These are phyloP conservation scores for Beauveria brongniartii DNA, from an alignment of 2,329 filamentous ascomycete species.

Conservation along the genomic window DNA sequence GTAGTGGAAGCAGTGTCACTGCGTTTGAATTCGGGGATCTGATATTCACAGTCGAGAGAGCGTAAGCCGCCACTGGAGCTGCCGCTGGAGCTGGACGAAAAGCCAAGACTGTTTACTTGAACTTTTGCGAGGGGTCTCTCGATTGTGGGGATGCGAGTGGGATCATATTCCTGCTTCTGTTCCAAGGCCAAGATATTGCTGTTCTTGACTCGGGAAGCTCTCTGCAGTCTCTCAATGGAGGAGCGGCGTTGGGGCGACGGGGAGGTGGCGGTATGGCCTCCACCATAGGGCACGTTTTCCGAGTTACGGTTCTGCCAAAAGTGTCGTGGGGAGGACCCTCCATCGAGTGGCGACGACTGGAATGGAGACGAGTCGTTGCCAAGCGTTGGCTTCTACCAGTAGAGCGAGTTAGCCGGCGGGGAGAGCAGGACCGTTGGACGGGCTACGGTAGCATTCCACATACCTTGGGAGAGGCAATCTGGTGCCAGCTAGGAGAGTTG, in stretches of 20 bases:
- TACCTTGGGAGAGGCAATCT: conserved; percentile 27
- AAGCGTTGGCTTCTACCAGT: conserved; percentile 54
- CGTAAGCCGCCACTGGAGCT: conserved; percentile 26
- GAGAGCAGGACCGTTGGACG: conserved; percentile 7
- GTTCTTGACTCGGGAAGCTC: conserved; percentile 92
- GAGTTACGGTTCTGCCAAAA: conserved; percentile 83
- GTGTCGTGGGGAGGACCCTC: conserved; percentile 65
- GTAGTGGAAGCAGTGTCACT: conserved; percentile 45
- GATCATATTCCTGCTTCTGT: conserved; percentile 88
- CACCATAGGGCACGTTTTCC: conserved; percentile 66
- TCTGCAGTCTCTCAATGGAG: conserved; percentile 92
- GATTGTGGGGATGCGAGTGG: conserved; percentile 64
- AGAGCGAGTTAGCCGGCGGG: neutral
- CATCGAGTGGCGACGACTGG: conserved; percentile 70
- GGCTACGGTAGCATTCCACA: conserved; percentile 15
- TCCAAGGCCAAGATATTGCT: conserved; percentile 95
- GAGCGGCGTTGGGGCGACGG: conserved; percentile 71
- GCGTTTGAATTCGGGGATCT: conserved; percentile 37
- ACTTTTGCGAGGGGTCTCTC: conserved; percentile 75
- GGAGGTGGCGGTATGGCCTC: conserved; percentile 42
- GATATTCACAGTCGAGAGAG: conserved; percentile 36
- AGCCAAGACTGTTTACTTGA: conserved; percentile 61
- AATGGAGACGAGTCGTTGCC: conserved; percentile 73
- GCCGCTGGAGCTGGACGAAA: conserved; percentile 44
- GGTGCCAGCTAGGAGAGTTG: conserved; percentile 86